phyloP scores from a whole-genome alignment of 805 yeast species.

The Scheffersomyces ergatensis region DNA sequence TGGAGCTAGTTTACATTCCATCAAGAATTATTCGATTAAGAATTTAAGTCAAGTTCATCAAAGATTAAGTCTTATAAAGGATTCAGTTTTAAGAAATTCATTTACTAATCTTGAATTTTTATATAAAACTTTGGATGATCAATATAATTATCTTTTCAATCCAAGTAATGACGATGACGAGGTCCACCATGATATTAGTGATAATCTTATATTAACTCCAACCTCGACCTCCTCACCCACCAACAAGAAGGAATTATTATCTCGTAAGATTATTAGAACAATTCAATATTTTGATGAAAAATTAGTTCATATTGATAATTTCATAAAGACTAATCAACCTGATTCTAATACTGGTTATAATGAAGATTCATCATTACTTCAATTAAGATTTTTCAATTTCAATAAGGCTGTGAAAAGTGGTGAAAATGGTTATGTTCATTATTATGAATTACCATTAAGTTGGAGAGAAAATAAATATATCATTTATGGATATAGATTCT shows the following conservation, averaged over 20 bases:
- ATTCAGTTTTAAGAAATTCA: slow-evolving; percentile 34
- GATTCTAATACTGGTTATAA: slow-evolving; percentile 23
- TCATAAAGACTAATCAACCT: slow-evolving; percentile 32
- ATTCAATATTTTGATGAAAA: slow-evolving; percentile 42
- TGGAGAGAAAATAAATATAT: slow-evolving; percentile 94
- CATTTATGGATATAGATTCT: slow-evolving; percentile 81
- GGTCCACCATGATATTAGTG: background rate
- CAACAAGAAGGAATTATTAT: slow-evolving; percentile 23
- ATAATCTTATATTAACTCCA: background rate
- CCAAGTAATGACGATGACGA: slow-evolving; percentile 10
- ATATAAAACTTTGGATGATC: slow-evolving; percentile 39
- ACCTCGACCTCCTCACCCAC: background rate
- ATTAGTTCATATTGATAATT: slow-evolving; percentile 34
- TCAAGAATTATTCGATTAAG: slow-evolving; percentile 28
- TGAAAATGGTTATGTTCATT: slow-evolving; percentile 55
- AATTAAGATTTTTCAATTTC: slow-evolving; percentile 37
- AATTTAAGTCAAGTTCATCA: slow-evolving; percentile 34
- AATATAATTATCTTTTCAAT: slow-evolving; percentile 35
- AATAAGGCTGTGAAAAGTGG: slow-evolving; percentile 33
- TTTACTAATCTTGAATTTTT: slow-evolving; percentile 37
- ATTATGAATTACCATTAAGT: slow-evolving; percentile 83
- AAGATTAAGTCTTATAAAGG: slow-evolving; percentile 31
- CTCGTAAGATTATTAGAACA: slow-evolving; percentile 39
- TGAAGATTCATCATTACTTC: slow-evolving; percentile 28
- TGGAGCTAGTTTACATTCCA: slow-evolving; percentile 24